Base-by-base conservation (phyloP, 2,329 filamentous ascomycete species). In the Phyllachora maydis region DNA sequence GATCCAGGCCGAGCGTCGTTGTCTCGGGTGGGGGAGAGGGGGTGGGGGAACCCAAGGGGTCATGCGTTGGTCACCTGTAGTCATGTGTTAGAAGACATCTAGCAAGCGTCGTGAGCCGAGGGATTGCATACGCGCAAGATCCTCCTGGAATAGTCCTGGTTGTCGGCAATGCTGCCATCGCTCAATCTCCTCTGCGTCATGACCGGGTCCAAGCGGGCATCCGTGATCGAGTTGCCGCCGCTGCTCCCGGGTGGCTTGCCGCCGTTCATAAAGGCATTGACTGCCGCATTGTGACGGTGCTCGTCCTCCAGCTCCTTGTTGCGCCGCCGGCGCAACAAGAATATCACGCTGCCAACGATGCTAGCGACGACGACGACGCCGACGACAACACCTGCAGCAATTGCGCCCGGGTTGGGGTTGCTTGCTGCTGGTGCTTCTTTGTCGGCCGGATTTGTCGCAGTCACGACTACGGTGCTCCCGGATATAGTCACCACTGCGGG, bases 81-180 rank as follows among this genome's bases (percentile, higher is more conserved):
- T n/a, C n/a, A n/a, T n/a, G n/a, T n/a, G n/a, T n/a, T n/a, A n/a
- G 18, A 4, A 19, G 10, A 11, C 4, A 18, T 31, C 39, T 32
- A 43, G 32, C 5, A 13, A 6, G 9, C 4, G 8, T 17, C 16
- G 7, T 7, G 9, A 17, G 6, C 11, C 20, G 11, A 16, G 14
- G 19, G 8, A 22, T 16, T 21, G 54, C 65, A 35, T 63, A 91
- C 85, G 69, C 90, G 78, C 42, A 95, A 65, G 49, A 95, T 93
- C 52, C 78, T 76, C 52, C 85, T 70, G 32, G 85, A 93, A 54
- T 92, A 95, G 47, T 95, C 85, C 50, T 91, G 71, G 50, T 93
- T 90, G 47, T 95, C 85, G 24, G 83, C 85, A 47, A 95, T 93
- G 49, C 83, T 93, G 36, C 85, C 85, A 40, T 88, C 79, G 50